Base-by-base conservation (phyloP, 1,139 yeast species). In the Debaryomyces sp. region DNA sequence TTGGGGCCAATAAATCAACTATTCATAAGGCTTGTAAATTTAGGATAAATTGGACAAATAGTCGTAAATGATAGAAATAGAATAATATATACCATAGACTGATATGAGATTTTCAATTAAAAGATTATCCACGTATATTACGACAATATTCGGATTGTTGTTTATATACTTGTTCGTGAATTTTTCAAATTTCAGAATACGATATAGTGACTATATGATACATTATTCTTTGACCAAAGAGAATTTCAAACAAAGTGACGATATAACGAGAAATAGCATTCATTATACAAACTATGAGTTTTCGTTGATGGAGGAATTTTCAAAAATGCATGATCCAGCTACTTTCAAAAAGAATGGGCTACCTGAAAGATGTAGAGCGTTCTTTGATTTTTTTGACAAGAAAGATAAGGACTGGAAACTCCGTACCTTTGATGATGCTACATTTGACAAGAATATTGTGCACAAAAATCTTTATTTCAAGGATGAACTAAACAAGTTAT, bases 401-500 rank as follows among this genome's bases (percentile, higher is more conserved):
- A 40, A 30, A 5, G 29, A 65, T 43, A 70, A 73, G 1, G 63
- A 63, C 1, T 73, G 70, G 69, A 33, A 26, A 12, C 60, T 71
- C 47, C 55, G 56, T 2, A 48, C 47, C 13, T 56, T 58, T 40
- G 55, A 54, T 4, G 53, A 51, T 23, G 47, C 54, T 8, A 40
- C 46, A 8, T 71, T 59, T 51, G 75, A 71, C 42, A 74, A 73
- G 54, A 57, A 62, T 35, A 59, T 70, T 5, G 70, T 52, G 12
- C 49, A 60, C 35, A 67, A 67, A 52, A 58, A 46, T 8, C 36
- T 33, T 3, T 67, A 51, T 48, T 63, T 66, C 49, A 44, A 46
- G 10, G 46, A 53, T 5, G 47, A 48, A 21, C 39, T 43, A 17
- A 42, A 42, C 10, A 48, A 49, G 9, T 21, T 61, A 26, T 12